A percentile compares a stretch with the other conserved stretches of the same genome.
These are phyloP conservation scores for Sporothrix curviconia DNA, from an alignment of 2,329 filamentous ascomycete species.

Conservation along the genomic window DNA sequence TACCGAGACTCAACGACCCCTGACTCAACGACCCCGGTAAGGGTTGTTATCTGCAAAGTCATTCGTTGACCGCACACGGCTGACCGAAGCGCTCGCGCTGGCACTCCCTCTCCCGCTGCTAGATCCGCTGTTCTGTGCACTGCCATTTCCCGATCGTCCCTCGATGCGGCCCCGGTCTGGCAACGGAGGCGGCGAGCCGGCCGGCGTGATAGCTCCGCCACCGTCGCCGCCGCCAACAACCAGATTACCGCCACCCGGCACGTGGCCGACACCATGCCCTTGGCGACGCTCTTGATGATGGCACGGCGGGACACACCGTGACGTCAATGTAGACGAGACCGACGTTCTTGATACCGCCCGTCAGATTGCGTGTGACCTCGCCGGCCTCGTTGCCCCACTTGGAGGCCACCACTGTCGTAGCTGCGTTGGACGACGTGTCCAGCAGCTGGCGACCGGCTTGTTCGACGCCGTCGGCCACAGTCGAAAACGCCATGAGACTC, in stretches of 20 bases:
- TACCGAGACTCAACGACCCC: neutral
- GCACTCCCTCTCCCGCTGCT: slow-evolving; percentile 20
- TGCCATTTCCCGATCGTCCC: neutral
- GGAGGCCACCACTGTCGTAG: slow-evolving; percentile 81
- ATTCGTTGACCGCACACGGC: slow-evolving; percentile 6
- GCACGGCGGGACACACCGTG: slow-evolving; percentile 80
- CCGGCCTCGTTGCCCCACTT: slow-evolving; percentile 83
- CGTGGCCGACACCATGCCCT: slow-evolving; percentile 87
- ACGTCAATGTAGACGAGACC: slow-evolving; percentile 97
- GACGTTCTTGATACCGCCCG: slow-evolving; percentile 89
- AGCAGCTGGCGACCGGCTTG: slow-evolving; percentile 76
- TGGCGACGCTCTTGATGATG: slow-evolving; percentile 89
- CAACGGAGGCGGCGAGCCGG: slow-evolving; percentile 1
- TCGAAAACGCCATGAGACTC: slow-evolving; percentile 92
- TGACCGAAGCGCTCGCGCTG: slow-evolving; percentile 8
- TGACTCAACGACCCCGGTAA: slow-evolving; percentile 12
- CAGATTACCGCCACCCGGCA: slow-evolving; percentile 64
- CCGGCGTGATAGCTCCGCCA: slow-evolving; percentile 22
- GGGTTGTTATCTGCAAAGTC: slow-evolving; percentile 22
- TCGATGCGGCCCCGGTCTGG: neutral
- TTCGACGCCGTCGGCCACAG: slow-evolving; percentile 87
- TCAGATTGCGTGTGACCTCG: slow-evolving; percentile 65
- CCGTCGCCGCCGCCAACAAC: slow-evolving; percentile 60
- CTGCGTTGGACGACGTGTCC: slow-evolving; percentile 66
- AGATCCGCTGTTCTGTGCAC: neutral